These are phyloP conservation scores for Xerocomus nothofagi DNA, from an alignment of 1,284 basidiomycete genomes.

Conservation along the genomic window DNA sequence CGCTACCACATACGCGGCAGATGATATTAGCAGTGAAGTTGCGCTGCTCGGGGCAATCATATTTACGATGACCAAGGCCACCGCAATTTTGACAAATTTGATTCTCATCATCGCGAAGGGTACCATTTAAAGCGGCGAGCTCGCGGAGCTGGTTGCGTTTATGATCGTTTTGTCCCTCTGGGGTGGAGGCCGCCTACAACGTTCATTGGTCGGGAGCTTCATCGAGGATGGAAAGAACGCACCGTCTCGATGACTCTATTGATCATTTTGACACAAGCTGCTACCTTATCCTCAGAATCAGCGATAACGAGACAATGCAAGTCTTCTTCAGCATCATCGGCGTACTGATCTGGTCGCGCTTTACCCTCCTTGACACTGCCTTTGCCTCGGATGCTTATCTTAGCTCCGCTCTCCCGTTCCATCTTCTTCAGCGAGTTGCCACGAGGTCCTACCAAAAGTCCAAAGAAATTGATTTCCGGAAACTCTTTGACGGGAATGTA, in stretches of 20 bases:
- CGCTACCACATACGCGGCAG: slow-evolving; percentile 93
- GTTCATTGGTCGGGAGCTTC: slow-evolving; percentile 11
- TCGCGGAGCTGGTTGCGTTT: slow-evolving; percentile 99
- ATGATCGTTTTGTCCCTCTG: slow-evolving; percentile 99
- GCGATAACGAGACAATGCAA: slow-evolving; percentile 97
- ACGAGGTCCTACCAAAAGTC: slow-evolving; percentile 95
- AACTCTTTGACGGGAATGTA: slow-evolving; percentile 99
- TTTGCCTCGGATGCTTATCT: slow-evolving; percentile 98
- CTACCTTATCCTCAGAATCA: slow-evolving; percentile 91
- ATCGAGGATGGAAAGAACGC: slow-evolving; percentile 34
- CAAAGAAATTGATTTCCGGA: slow-evolving; percentile 99
- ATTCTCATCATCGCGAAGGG: slow-evolving; percentile 98
- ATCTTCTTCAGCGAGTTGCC: slow-evolving; percentile 99
- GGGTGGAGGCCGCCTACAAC: slow-evolving; percentile 90
- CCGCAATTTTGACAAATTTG: slow-evolving; percentile 99
- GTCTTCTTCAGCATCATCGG: slow-evolving; percentile 98
- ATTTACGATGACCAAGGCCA: slow-evolving; percentile 92
- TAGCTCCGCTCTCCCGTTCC: slow-evolving; percentile 97
- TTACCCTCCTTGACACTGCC: slow-evolving; percentile 99
- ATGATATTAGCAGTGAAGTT: slow-evolving; percentile 98
- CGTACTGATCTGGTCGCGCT: slow-evolving; percentile 87
- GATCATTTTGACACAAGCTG: slow-evolving; percentile 89
- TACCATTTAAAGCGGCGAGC: slow-evolving; percentile 96
- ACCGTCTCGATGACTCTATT: slow-evolving; percentile 99
- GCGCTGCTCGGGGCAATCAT: slow-evolving; percentile 94